Conservation (phyloP, 2,329 filamentous ascomycete genomes). For the Alternaria solani region DNA sequence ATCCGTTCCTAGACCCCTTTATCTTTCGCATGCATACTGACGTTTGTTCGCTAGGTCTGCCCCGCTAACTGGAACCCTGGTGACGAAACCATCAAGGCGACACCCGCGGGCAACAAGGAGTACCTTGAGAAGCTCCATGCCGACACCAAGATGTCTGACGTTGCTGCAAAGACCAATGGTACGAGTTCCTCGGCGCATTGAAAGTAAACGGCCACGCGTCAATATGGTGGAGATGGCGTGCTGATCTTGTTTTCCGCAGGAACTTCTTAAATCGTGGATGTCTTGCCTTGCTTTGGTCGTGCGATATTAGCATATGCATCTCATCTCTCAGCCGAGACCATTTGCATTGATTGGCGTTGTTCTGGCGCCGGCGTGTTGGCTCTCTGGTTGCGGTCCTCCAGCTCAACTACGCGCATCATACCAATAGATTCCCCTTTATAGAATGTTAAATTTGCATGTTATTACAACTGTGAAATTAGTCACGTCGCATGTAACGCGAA, state of each 20-base stretch:
- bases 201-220: not conserved
- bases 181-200: constrained; percentile 12
- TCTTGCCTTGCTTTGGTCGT: constrained; percentile 4
- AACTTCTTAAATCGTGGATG: constrained; percentile 5
- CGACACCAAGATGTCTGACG: constrained; percentile 47
- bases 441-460: constrained; percentile 1
- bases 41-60: constrained; percentile 39
- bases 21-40: constrained; percentile 5
- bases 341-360: constrained; percentile 15
- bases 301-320: constrained; percentile 8
- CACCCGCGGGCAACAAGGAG: constrained; percentile 51
- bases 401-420: not conserved
- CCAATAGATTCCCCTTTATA: constrained; percentile 7
- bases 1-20: not conserved
- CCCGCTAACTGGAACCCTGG: constrained; percentile 55
- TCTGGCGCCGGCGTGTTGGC: constrained; percentile 12
- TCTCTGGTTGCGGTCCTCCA: not conserved
- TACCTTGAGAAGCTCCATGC: constrained; percentile 48
- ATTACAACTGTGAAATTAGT: not conserved
- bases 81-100: constrained; percentile 52
- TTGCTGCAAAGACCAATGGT: constrained; percentile 41
- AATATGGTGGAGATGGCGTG: not conserved
- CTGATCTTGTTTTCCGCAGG: constrained; percentile 11
- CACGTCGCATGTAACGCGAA: not conserved
- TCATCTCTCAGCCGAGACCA: not conserved